Base-by-base conservation (phyloP, 179 eudicot genomes). In the Patellifolia procumbens region DNA sequence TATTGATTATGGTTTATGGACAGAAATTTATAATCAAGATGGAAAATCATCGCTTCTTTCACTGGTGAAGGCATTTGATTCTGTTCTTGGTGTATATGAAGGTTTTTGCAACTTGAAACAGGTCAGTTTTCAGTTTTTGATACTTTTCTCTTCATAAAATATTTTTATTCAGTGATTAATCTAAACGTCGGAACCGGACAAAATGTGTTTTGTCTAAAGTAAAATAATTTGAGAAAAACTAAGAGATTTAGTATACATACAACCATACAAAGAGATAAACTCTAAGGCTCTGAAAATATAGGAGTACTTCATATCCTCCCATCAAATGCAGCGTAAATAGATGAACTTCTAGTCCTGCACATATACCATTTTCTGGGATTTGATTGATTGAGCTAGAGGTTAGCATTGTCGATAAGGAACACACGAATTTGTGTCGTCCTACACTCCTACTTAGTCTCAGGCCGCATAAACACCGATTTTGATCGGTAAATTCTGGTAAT, bases 21-120 rank as follows among this genome's bases (percentile, higher is more conserved):
- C 68, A 90, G 95, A 90, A 81, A 83, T 88, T 49, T 86, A 85
- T 78, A 88, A 90, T 86, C 87, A 78, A 85, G 92, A 91, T 75
- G 94, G 93, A 26, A 88, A 91, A 70, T 89, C 97, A 1, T 84
- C 91, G 39, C 77, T 94, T 61, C 74, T 92, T 15, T 85, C 97
- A 45, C 82, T 92, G 72, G 97, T 91, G 20, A 85, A 87, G 82
- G 88, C 90, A 24, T 94, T 94, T 78, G 97, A 94, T 83, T 88
- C 98, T 46, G 89, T 94, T 77, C 86, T 94, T 75, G 89, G 89
- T 55, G 97, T 89, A 11, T 94, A 94, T 70, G 96, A 94, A 89
- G 98, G 98, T 28, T 92, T 94, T 86, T 94, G 96, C 81, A 92
- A 90, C 82, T 83, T 94, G 32, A 94, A 88, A 81, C 97, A 94